A percentile compares a stretch with the other conserved stretches of the same genome.
Conservation (phyloP, 345 rosid species). For the Clarkia xantiana region DNA sequence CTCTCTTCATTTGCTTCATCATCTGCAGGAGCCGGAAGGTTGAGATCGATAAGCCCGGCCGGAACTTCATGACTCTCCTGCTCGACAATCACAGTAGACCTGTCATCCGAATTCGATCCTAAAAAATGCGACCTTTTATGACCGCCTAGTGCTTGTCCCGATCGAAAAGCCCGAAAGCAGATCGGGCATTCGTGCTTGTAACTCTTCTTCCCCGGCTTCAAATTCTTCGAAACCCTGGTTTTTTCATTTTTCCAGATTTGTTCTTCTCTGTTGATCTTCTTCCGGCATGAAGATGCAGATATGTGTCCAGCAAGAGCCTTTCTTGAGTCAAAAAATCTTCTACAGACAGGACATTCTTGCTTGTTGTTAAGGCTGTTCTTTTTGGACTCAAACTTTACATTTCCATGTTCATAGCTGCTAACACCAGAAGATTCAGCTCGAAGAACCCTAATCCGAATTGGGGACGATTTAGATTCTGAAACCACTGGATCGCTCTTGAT, state of each 20-base stretch:
- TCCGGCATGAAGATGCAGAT: constrained; percentile 3
- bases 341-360: constrained; percentile 4
- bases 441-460: constrained; percentile 13
- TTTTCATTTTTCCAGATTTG: background rate
- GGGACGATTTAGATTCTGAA: constrained; percentile 27
- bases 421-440: constrained; percentile 2
- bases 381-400: background rate
- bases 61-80: constrained; percentile 31
- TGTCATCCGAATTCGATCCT: constrained; percentile 33
- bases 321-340: constrained; percentile 1
- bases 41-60: constrained; percentile 48
- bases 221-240: constrained; percentile 1
- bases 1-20: constrained; percentile 22
- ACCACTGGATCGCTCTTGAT: constrained; percentile 6
- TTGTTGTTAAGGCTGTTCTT: background rate
- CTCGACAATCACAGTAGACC: constrained; percentile 28
- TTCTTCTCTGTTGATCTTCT: background rate
- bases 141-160: constrained; percentile 94
- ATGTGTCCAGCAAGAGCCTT: constrained; percentile 3
- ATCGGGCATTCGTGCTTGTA: constrained; percentile 80
- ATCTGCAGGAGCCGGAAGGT: constrained; percentile 70
- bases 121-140: constrained; percentile 94
- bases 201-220: constrained; percentile 25
- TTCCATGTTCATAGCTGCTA: background rate
- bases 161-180: constrained; percentile 70